Percentiles rank a stretch among this genome's conserved stretches.
Conservation (phyloP, 805 yeast species). For the Scheffersomyces ergatensis region DNA sequence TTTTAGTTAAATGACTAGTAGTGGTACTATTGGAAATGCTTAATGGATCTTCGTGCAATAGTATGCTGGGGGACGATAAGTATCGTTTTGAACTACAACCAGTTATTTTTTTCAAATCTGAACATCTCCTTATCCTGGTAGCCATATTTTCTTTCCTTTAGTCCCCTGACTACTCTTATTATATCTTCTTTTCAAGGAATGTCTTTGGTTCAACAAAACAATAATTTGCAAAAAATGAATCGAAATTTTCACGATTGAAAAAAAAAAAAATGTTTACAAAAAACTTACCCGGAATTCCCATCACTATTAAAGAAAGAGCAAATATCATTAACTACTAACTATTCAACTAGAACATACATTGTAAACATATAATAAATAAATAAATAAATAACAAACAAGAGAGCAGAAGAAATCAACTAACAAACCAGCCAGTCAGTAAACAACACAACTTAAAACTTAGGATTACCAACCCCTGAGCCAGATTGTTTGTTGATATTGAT, state of each 20-base stretch:
- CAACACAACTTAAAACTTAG: slow-evolving; percentile 5
- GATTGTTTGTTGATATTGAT: slow-evolving; percentile 17
- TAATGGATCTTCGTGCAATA: neutral
- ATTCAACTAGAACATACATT: too few species aligned
- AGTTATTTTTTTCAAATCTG: neutral
- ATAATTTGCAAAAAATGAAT: neutral
- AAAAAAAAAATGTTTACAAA: neutral
- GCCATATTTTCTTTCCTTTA: slow-evolving; percentile 1
- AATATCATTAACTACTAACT: too few species aligned
- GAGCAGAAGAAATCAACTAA: too few species aligned
- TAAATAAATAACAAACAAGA: too few species aligned
- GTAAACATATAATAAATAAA: too few species aligned
- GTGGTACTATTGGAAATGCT: neutral
- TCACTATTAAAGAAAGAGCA: too few species aligned
- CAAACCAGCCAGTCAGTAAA: too few species aligned
- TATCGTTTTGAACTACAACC: slow-evolving; percentile 5
- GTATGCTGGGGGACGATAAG: slow-evolving; percentile 5
- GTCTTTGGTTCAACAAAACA: neutral
- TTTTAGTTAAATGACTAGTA: too few species aligned
- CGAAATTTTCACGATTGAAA: neutral
- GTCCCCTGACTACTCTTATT: too few species aligned
- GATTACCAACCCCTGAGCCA: slow-evolving; percentile 4
- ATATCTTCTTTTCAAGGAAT: too few species aligned
- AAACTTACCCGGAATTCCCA: neutral
- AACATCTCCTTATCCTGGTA: slow-evolving; percentile 2